phyloP scores from a whole-genome alignment of 208 protist species.

The Herpetomonas muscarum region DNA sequence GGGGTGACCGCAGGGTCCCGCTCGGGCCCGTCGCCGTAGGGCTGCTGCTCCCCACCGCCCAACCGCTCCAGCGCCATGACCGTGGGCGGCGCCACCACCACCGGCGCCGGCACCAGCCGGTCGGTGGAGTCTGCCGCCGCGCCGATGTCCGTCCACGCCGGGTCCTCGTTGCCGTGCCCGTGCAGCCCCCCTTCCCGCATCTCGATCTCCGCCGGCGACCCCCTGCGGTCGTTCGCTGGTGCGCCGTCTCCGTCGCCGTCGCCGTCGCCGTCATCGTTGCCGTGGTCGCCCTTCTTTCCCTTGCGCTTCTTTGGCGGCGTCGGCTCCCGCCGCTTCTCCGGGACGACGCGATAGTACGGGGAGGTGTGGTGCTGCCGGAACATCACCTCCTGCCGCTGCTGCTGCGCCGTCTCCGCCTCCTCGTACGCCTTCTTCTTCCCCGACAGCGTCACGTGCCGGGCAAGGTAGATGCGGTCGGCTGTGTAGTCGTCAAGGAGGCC shows the following conservation, averaged over 20 bases:
- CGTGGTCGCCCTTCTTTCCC: slow-evolving; percentile 16
- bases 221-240: slow-evolving; percentile 9
- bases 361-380: slow-evolving; percentile 45
- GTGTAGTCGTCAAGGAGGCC: slow-evolving; percentile 49
- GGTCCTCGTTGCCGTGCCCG: too few relatives aligned
- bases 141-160: too few relatives aligned
- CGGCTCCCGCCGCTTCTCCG: slow-evolving; percentile 16
- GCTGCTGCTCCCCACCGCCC: too few relatives aligned
- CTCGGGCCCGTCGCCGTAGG: too few relatives aligned
- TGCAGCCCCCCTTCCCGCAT: too few relatives aligned
- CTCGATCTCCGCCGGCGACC: neutral
- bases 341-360: slow-evolving; percentile 39
- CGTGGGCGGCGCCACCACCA: neutral
- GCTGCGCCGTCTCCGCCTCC: slow-evolving; percentile 36
- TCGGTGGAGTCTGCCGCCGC: neutral
- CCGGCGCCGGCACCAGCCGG: neutral
- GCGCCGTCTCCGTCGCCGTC: slow-evolving; percentile 13
- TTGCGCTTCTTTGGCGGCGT: slow-evolving; percentile 1
- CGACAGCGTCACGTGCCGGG: slow-evolving; percentile 48
- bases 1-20: too few relatives aligned
- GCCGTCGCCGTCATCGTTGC: slow-evolving; percentile 16
- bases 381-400: slow-evolving; percentile 42
- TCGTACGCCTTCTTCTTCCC: slow-evolving; percentile 30
- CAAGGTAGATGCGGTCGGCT: slow-evolving; percentile 44
- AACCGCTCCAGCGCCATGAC: neutral